Evolutionary conservation across 2,329 filamentous ascomycete genomes (phyloP).

Genomic region (Xylariomycetidae sp.): DNA sequence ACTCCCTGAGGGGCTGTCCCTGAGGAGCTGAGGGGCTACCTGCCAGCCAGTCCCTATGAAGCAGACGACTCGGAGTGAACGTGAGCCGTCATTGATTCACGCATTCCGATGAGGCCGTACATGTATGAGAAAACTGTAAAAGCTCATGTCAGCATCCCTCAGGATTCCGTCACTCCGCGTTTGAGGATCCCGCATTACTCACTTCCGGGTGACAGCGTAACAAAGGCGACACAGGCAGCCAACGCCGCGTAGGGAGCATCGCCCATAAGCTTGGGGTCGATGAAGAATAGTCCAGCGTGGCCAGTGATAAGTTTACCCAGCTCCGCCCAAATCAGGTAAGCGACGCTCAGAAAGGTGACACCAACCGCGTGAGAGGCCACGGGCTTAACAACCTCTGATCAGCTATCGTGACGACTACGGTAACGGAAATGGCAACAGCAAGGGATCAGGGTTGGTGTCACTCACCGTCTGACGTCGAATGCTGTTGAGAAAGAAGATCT

Average conservation of each 20-base stretch:
- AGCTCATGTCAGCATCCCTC: not conserved
- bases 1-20: not conserved
- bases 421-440: not conserved
- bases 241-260: conserved; percentile 37
- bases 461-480: conserved; percentile 47
- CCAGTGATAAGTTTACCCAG: conserved; percentile 43
- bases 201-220: conserved; percentile 40
- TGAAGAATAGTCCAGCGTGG: conserved; percentile 46
- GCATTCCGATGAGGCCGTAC: conserved; percentile 45
- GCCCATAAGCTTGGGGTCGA: conserved; percentile 40
- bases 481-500: conserved; percentile 47
- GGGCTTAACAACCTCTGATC: too few relatives aligned
- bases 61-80: conserved; percentile 10
- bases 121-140: conserved; percentile 44
- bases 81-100: conserved; percentile 33
- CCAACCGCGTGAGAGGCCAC: conserved; percentile 39
- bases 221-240: conserved; percentile 40
- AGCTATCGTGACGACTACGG: too few relatives aligned
- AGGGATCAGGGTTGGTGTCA: too few relatives aligned
- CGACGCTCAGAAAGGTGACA: conserved; percentile 33
- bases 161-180: too few relatives aligned
- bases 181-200: conserved; percentile 24
- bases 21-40: not conserved
- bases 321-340: conserved; percentile 47
- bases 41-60: too few relatives aligned